These are phyloP conservation scores for Globisporangium parvum DNA, from an alignment of 352 stramenopile species.

Conservation along the genomic window DNA sequence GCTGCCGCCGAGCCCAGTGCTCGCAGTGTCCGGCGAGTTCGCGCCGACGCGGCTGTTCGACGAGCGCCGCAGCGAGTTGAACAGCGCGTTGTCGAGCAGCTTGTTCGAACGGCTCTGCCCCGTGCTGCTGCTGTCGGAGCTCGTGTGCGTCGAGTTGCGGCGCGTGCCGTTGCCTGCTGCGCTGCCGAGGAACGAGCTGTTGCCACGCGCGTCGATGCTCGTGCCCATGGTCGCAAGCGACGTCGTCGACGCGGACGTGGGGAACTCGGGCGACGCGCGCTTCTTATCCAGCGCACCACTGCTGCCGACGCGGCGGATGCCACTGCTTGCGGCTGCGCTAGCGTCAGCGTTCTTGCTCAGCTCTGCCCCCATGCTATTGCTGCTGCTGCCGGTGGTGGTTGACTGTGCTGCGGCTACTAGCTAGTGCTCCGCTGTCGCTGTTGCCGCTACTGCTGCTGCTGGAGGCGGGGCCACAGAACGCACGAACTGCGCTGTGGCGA, in stretches of 20 bases:
- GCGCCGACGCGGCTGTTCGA: conserved; percentile 30
- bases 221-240: conserved; percentile 40
- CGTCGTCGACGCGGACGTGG: conserved; percentile 51
- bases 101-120: conserved; percentile 35
- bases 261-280: conserved; percentile 21
- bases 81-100: conserved; percentile 33
- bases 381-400: background rate
- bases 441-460: background rate
- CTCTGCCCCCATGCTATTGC: conserved; percentile 52
- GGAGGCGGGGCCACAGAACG: background rate
- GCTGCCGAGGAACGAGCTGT: conserved; percentile 9
- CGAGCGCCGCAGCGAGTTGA: conserved; percentile 48
- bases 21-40: conserved; percentile 6
- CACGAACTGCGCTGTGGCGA: no score
- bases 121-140: conserved; percentile 37
- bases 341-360: conserved; percentile 36
- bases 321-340: conserved; percentile 12
- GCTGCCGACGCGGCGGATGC: conserved; percentile 62
- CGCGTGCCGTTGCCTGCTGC: conserved; percentile 1
- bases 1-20: background rate
- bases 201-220: conserved; percentile 9
- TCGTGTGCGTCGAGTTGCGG: conserved; percentile 26
- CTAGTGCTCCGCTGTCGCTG: background rate
- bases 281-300: conserved; percentile 55
- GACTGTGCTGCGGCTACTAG: background rate